Evolutionary conservation across 495 filamentous ascomycete genomes (phyloP).

Genomic region (Copromyces sp.): DNA sequence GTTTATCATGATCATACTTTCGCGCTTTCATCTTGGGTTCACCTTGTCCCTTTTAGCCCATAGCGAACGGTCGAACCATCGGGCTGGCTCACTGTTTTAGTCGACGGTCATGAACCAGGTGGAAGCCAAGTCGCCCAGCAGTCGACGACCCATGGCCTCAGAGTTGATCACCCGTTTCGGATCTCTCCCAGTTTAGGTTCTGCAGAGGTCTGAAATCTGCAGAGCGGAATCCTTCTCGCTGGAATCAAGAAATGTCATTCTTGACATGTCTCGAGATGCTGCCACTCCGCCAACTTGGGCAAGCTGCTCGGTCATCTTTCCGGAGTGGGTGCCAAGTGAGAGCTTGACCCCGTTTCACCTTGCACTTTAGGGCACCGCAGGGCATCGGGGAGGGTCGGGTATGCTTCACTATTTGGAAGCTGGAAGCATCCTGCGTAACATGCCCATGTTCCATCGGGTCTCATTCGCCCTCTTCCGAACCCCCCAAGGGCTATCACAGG

Average conservation of each 20-base stretch:
- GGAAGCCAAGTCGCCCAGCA: not conserved
- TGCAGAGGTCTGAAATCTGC: not conserved
- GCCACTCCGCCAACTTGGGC: not conserved
- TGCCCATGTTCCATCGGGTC: not conserved
- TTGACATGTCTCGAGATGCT: not conserved
- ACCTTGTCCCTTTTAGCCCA: not conserved
- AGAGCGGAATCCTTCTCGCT: not conserved
- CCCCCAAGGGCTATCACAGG: not conserved
- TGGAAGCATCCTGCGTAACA: not conserved
- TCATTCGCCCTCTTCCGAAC: not conserved
- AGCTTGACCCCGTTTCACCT: not conserved
- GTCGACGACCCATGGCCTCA: not conserved
- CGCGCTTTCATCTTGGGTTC: not conserved
- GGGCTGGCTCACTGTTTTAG: not conserved
- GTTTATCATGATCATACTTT: not conserved
- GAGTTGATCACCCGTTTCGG: not conserved
- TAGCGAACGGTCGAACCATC: not conserved
- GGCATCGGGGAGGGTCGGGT: not conserved
- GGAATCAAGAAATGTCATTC: not conserved
- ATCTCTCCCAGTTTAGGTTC: not conserved
- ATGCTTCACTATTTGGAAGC: not conserved
- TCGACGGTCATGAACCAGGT: not conserved
- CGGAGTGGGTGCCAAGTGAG: not conserved
- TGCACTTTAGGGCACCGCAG: not conserved
- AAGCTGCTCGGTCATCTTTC: not conserved